A percentile compares a stretch with the other conserved stretches of the same genome.
Evolutionary conservation across 1,284 basidiomycete genomes (phyloP).

Genomic region (Exobasidium rhododendri): DNA sequence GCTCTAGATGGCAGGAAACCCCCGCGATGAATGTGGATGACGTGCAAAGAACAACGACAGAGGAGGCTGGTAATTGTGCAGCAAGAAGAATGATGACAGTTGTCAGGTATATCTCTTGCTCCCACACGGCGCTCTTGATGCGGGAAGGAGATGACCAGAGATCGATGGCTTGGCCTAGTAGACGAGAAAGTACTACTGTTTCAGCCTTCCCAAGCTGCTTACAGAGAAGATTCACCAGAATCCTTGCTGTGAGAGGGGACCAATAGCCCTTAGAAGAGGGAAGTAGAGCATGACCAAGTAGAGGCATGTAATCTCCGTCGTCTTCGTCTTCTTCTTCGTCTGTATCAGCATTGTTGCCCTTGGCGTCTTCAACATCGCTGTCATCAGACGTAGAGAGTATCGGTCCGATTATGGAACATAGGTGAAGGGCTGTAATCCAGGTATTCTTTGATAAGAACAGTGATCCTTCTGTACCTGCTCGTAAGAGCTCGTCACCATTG

Average conservation of each 20-base stretch:
- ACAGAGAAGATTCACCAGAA: background rate
- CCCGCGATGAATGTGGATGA: slow-evolving; percentile 69
- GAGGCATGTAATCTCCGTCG: background rate
- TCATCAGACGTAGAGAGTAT: background rate
- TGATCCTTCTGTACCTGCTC: slow-evolving; percentile 3
- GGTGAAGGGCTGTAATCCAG: background rate
- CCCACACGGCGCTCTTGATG: slow-evolving; percentile 4
- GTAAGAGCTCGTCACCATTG: background rate
- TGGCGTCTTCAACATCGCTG: background rate
- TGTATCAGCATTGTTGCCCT: background rate
- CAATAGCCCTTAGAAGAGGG: background rate
- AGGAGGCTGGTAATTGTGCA: slow-evolving; percentile 57
- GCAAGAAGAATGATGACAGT: slow-evolving; percentile 65
- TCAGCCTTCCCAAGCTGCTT: background rate
- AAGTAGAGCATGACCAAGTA: background rate
- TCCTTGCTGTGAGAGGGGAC: background rate
- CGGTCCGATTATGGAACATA: background rate
- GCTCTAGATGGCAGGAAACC: slow-evolving; percentile 66
- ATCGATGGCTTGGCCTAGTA: slow-evolving; percentile 8
- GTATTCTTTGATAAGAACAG: background rate
- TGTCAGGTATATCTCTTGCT: slow-evolving; percentile 64
- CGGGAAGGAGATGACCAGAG: slow-evolving; percentile 16
- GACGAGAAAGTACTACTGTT: background rate
- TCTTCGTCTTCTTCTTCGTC: background rate
- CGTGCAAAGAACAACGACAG: slow-evolving; percentile 38